phyloP scores from a whole-genome alignment of 2,329 filamentous ascomycete genomes.

The Monosporascus sp. region DNA sequence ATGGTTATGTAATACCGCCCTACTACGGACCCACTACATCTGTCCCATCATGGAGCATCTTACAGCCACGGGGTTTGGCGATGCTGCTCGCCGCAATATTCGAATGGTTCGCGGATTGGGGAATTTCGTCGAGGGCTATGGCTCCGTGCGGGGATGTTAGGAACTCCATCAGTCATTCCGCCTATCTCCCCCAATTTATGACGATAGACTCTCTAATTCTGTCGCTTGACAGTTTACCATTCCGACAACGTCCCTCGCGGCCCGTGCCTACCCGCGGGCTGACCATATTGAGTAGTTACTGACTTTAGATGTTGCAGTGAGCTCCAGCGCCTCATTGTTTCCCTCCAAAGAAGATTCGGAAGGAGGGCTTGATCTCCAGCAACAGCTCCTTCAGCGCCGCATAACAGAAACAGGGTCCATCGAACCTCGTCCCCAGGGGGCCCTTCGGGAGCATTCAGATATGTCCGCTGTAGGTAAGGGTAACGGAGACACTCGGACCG shows the following conservation, averaged over 20 bases:
- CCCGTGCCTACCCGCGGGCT: too few species aligned
- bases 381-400: slow-evolving; percentile 4
- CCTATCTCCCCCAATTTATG: too few species aligned
- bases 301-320: not conserved
- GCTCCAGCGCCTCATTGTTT: slow-evolving; percentile 8
- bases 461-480: not conserved
- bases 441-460: not conserved
- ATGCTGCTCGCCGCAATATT: slow-evolving; percentile 9
- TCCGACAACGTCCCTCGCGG: too few species aligned
- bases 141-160: slow-evolving; percentile 12
- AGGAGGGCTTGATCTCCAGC: slow-evolving; percentile 12
- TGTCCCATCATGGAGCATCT: slow-evolving; percentile 19
- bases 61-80: slow-evolving; percentile 3
- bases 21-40: slow-evolving; percentile 23
- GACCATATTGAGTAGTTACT: too few species aligned
- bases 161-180: too few species aligned
- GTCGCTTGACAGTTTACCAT: too few species aligned
- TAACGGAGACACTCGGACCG: too few species aligned
- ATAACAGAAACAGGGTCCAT: not conserved
- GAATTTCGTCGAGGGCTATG: slow-evolving; percentile 16
- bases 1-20: slow-evolving; percentile 23
- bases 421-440: too few species aligned
- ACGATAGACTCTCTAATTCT: too few species aligned
- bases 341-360: slow-evolving; percentile 10
- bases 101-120: slow-evolving; percentile 18